phyloP scores from a whole-genome alignment of 225 moss, liverwort and hornwort species.

The Sphagnum contortum region DNA sequence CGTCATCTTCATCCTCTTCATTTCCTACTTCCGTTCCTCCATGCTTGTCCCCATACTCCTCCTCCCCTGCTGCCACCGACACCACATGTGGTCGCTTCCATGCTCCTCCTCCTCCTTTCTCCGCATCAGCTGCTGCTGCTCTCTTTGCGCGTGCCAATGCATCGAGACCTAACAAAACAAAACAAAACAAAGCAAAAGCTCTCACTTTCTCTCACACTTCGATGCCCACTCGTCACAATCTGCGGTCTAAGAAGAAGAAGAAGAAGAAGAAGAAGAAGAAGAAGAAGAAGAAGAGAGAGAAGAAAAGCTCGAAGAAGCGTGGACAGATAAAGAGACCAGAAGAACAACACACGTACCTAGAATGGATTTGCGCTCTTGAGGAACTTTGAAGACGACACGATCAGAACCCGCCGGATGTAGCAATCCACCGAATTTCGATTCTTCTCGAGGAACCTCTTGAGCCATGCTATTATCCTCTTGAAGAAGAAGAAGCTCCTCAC shows the following conservation, averaged over 20 bases:
- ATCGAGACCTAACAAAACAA: constrained; percentile 30
- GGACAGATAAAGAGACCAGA: background rate
- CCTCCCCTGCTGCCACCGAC: constrained; percentile 34
- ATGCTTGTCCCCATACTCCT: constrained; percentile 24
- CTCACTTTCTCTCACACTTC: background rate
- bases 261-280: too few species aligned
- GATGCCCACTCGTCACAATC: too few species aligned
- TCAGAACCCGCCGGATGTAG: constrained; percentile 5
- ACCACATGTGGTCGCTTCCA: constrained; percentile 44
- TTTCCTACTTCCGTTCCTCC: constrained; percentile 17
- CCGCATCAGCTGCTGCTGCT: constrained; percentile 48
- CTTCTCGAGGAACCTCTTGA: too few species aligned
- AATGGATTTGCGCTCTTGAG: constrained; percentile 38
- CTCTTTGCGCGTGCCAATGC: constrained; percentile 47
- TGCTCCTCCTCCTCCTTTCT: constrained; percentile 25
- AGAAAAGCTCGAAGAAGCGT: too few species aligned
- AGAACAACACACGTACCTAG: constrained; percentile 17
- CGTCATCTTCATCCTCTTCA: constrained; percentile 8
- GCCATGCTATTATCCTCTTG: too few species aligned
- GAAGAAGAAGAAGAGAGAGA: too few species aligned
- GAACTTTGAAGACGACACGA: constrained; percentile 47
- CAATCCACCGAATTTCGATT: constrained; percentile 1
- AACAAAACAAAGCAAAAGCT: background rate
- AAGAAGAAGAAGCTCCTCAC: too few species aligned
- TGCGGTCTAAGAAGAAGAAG: too few species aligned